These are phyloP conservation scores for Trichoderma simmonsii DNA, from an alignment of 2,329 filamentous ascomycete species.

Conservation along the genomic window DNA sequence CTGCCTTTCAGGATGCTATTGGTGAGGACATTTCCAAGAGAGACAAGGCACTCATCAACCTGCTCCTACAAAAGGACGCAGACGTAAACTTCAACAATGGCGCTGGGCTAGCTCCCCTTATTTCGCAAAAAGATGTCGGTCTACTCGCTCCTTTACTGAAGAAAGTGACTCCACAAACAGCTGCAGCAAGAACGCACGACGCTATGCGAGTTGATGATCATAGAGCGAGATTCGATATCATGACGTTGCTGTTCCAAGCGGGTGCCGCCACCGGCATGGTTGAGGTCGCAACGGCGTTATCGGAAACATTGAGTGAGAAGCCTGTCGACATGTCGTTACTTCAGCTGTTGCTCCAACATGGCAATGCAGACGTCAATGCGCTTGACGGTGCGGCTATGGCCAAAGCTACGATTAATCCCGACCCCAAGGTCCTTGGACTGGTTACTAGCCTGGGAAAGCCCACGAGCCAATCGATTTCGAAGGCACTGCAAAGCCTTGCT, in stretches of 20 bases:
- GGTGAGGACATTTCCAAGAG: slow-evolving; percentile 44
- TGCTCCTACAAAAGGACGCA: slow-evolving; percentile 50
- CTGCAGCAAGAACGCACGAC: slow-evolving; percentile 45
- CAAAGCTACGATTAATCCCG: slow-evolving; percentile 41
- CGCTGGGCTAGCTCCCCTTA: slow-evolving; percentile 46
- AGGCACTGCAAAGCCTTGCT: slow-evolving; percentile 42
- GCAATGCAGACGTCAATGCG: slow-evolving; percentile 52
- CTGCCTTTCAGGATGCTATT: slow-evolving; percentile 52
- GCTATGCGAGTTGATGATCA: slow-evolving; percentile 47
- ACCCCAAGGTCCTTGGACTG: slow-evolving; percentile 48
- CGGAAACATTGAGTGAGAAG: slow-evolving; percentile 40
- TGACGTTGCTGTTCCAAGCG: slow-evolving; percentile 44
- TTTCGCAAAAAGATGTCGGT: slow-evolving; percentile 45
- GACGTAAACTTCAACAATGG: slow-evolving; percentile 55
- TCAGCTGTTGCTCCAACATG: slow-evolving; percentile 47
- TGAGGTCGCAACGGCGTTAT: slow-evolving; percentile 43
- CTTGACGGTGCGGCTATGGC: slow-evolving; percentile 43
- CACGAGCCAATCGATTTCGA: slow-evolving; percentile 40
- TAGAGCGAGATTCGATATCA: slow-evolving; percentile 44
- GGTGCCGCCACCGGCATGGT: slow-evolving; percentile 42
- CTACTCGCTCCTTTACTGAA: slow-evolving; percentile 46
- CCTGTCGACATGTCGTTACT: slow-evolving; percentile 51
- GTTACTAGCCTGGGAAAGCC: slow-evolving; percentile 47
- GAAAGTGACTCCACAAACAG: slow-evolving; percentile 45
- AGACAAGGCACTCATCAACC: slow-evolving; percentile 50